Evolutionary conservation across 2,329 filamentous ascomycete species (phyloP).

Genomic region (Coccinonectria pachysandricola): DNA sequence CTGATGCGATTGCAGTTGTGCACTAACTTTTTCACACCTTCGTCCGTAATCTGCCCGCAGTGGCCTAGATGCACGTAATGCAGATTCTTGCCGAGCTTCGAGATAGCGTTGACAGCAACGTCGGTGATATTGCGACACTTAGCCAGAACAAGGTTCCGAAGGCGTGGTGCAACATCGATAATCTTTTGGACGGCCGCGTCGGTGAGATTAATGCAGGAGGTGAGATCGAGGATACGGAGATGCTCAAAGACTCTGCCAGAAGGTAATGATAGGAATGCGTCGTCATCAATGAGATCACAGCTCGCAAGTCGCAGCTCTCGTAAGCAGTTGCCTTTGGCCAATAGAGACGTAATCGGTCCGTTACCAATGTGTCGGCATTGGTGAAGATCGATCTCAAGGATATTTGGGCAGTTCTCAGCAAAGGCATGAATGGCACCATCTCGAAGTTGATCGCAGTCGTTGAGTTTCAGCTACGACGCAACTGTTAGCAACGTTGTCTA

Average conservation of each 20-base stretch:
- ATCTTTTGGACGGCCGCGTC: conserved; percentile 85
- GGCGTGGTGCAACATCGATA: conserved; percentile 71
- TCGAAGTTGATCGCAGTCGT: conserved; percentile 77
- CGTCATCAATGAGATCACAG: conserved; percentile 75
- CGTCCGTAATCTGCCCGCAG: conserved; percentile 82
- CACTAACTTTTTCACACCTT: conserved; percentile 75
- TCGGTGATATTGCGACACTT: conserved; percentile 94
- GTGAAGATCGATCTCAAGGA: conserved; percentile 92
- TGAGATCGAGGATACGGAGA: conserved; percentile 86
- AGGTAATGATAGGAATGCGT: conserved; percentile 76
- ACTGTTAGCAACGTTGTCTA: conserved; percentile 19
- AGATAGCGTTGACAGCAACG: conserved; percentile 74
- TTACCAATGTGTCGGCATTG: conserved; percentile 75
- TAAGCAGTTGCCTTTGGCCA: conserved; percentile 70
- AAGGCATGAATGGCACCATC: conserved; percentile 78
- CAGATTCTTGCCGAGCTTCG: conserved; percentile 84
- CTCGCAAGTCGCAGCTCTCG: conserved; percentile 81
- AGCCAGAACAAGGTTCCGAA: conserved; percentile 86
- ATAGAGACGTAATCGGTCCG: conserved; percentile 68
- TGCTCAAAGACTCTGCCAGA: conserved; percentile 65
- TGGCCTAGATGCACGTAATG: conserved; percentile 96
- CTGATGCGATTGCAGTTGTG: conserved; percentile 83
- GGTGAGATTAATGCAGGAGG: conserved; percentile 73
- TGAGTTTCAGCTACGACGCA: conserved; percentile 70
- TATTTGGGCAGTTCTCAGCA: conserved; percentile 78